Percentiles rank a stretch among this genome's conserved stretches.
Conservation (phyloP, 208 protist genomes). For the Leishmania gerbilli region DNA sequence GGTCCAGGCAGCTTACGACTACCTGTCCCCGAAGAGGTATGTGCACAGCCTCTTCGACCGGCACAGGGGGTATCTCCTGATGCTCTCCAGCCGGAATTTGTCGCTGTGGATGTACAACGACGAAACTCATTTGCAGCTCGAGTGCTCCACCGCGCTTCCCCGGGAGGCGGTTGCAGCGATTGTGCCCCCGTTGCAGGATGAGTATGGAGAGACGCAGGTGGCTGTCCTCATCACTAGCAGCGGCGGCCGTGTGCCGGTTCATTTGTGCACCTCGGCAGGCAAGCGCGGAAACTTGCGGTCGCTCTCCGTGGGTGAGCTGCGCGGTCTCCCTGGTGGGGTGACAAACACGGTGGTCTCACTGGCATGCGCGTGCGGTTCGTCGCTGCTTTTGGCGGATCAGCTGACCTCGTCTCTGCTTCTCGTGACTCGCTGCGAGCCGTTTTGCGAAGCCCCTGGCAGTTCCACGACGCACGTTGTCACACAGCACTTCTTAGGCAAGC, state of each 20-base stretch:
- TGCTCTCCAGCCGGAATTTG: slow-evolving; percentile 35
- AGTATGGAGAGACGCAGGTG: slow-evolving; percentile 15
- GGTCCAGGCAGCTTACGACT: slow-evolving; percentile 18
- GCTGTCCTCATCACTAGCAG: slow-evolving; percentile 41
- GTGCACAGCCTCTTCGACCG: slow-evolving; percentile 53
- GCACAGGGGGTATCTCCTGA: slow-evolving; percentile 34
- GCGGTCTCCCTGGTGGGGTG: slow-evolving; percentile 9
- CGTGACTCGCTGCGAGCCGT: slow-evolving; percentile 35
- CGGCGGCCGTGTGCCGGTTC: slow-evolving; percentile 47
- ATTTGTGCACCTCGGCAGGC: background rate
- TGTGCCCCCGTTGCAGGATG: slow-evolving; percentile 17
- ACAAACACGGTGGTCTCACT: slow-evolving; percentile 27
- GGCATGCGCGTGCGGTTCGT: slow-evolving; percentile 17
- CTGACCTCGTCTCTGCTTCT: slow-evolving; percentile 41
- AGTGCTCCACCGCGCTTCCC: slow-evolving; percentile 15
- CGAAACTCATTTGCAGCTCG: slow-evolving; percentile 16
- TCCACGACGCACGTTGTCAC: slow-evolving; percentile 41
- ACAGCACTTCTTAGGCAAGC: slow-evolving; percentile 37
- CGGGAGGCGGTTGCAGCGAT: slow-evolving; percentile 22
- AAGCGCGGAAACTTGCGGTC: background rate
- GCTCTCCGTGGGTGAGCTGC: slow-evolving; percentile 14
- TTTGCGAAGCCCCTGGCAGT: slow-evolving; percentile 33
- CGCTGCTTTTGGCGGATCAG: slow-evolving; percentile 52
- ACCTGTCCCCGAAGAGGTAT: slow-evolving; percentile 28
- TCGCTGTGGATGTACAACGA: slow-evolving; percentile 35